Evolutionary conservation across 1,139 yeast species (phyloP), one percentile per base, ranked within the genome.

Genomic region (Kodamaea suecica): DNA sequence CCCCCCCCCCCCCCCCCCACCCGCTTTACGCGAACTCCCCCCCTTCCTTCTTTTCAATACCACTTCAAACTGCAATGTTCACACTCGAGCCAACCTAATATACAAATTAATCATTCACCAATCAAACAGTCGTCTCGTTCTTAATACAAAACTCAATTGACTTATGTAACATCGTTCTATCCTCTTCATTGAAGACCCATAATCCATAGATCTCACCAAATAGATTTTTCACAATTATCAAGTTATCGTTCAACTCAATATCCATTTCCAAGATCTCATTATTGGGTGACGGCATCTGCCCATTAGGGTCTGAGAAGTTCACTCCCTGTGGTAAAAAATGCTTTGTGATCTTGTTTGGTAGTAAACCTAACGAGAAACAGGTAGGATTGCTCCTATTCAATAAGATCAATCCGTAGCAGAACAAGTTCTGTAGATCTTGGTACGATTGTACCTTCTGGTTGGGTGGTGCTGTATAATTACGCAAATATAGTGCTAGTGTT

Each of bases 191-290:
- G 54, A 84, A 88, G 15, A 88, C 73, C 97, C 97, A 90, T 38
- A 90, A 66, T 1, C 97, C 97, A 55, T 78, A 88, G 37, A 88
- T 84, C 32, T 82, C 87, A 9, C 87, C 94, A 36, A 79, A 68
- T 29, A 83, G 63, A 45, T 82, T 83, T 55, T 84, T 84, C 19
- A 88, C 76, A 53, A 90, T 88, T 34, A 90, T 78, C 50, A 88
- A 73, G 33, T 84, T 84, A 44, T 83, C 95, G 48, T 84, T 84
- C 42, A 81, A 70, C 47, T 85, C 95, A 27, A 83, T 83, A 36
- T 82, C 84, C 78, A 87, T 78, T 34, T 59, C 63, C 34, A 50
- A 44, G 24, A 77, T 74, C 4, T 73, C 63, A 26, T 69, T 40
- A 62, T 61, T 36, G 5, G 25, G 21, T 10, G 31, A 21, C 17